Percentiles rank a stretch among this genome's conserved stretches.
These are phyloP conservation scores for Forsythia viridissima DNA, from an alignment of 257 asterid genomes.

Conservation along the genomic window DNA sequence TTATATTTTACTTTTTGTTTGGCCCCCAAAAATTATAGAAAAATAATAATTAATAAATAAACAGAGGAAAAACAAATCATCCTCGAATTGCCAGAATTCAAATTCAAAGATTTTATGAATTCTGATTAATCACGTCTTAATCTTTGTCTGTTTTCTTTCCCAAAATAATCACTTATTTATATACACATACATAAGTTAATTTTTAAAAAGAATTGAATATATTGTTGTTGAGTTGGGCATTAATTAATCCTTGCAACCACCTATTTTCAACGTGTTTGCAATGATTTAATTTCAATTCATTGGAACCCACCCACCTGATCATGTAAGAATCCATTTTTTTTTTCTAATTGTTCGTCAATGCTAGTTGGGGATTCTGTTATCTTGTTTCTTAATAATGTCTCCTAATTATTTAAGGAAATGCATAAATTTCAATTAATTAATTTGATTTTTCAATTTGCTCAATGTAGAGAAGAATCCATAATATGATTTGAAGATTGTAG, in stretches of 20 bases:
- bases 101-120: slow-evolving; percentile 15
- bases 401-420: slow-evolving; percentile 3
- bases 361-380: slow-evolving; percentile 11
- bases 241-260: slow-evolving; percentile 43
- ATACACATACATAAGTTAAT: neutral
- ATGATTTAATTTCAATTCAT: slow-evolving; percentile 16
- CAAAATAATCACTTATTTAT: neutral
- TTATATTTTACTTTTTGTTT: neutral
- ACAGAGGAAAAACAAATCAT: neutral
- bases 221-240: slow-evolving; percentile 12
- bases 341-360: neutral
- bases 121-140: neutral
- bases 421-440: neutral
- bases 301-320: slow-evolving; percentile 17
- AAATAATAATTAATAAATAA: neutral
- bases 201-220: slow-evolving; percentile 6
- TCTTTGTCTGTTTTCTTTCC: neutral
- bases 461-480: slow-evolving; percentile 30
- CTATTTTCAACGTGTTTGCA: slow-evolving; percentile 40
- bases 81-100: slow-evolving; percentile 24
- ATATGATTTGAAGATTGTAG: slow-evolving; percentile 22
- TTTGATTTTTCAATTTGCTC: slow-evolving; percentile 1
- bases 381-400: neutral
- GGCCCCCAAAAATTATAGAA: neutral
- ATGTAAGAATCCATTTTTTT: slow-evolving; percentile 16